Evolutionary conservation across 2,329 filamentous ascomycete genomes (phyloP), one percentile per base, ranked within the genome.

Genomic region (Nothophaeocryptopus gaeumannii): DNA sequence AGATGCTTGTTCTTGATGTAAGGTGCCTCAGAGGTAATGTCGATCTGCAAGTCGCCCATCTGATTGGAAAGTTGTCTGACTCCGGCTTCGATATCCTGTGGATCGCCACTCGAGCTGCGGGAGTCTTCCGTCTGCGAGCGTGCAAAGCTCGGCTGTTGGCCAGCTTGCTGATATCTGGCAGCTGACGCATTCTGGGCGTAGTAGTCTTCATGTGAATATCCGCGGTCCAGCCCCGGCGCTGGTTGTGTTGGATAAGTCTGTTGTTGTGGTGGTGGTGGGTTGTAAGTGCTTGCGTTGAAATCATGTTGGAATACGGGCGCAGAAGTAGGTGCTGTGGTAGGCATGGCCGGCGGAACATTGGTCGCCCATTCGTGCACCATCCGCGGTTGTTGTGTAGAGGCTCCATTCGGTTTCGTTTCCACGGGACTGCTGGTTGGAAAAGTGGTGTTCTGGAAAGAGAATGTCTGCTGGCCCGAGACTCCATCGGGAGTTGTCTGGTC

Each of bases 41-140:
- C 86, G 61, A 97, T 89, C 63, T 88, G 91, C 11, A 97, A 76
- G 36, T 89, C 86, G 7, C 92, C 92, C 34, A 97, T 76, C 9
- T 93, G 82, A 63, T 95, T 57, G 9, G 61, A 61, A 1, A 67
- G 55, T 38, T 66, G 60, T 20, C 57, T 56, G 13, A 67, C 59
- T 10, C 57, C 56, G 13, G 59, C 61, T 39, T 67, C 63, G 34
- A 67, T 61, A 31, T 67, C 65, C 30, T 64, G 58, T 33, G 64
- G 57, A 51, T 67, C 64, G 30, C 62, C 61, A 45, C 59, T 56
- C 10, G 64, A 63, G 51, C 56, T 60, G 8, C 45, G 44, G 10
- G 63, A 64, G 5, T 47, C 56, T 34, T 59, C 59, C 7, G 61
- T 65, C 15, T 62, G 55, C 1, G 61, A 46, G 2, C 62, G 58